Base-by-base conservation (phyloP, 164 flowering plant species). In the Vitis labrusca region DNA sequence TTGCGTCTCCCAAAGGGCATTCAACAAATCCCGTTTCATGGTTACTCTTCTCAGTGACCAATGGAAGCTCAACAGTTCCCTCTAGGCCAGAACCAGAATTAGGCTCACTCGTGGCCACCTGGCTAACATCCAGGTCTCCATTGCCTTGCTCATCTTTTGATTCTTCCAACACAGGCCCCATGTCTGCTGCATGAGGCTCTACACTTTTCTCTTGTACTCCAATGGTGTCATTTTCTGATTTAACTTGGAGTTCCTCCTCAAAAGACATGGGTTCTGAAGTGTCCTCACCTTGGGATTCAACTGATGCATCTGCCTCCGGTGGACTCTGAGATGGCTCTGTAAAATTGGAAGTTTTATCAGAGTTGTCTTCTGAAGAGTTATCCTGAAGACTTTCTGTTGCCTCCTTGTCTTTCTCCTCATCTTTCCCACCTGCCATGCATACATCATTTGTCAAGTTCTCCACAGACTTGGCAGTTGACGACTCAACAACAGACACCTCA, bases 291-390 rank as follows among this genome's bases (percentile, higher is more conserved):
- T 61, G 48, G 51, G 49, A 47, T 27, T 15, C 30, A 30, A 11
- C 9, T 53, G 9, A 17, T 1, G 12, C 58, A 68, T 56, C 69
- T 37, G 44, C 10, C 16, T 12, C n/a, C 8, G 2, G 1, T 16
- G 64, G 23, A 54, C 23, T 13, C 23, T 73, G 14, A 50, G 49
- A n/a, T 57, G 30, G 37, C 14, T 66, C 67, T 17, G 9, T 50
- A 13, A 32, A 10, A 11, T 61, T 61, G 12, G 8, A 14, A 19
- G n/a, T 47, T 2, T 6, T 13, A 58, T 60, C 49, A 27, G 10
- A 44, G 50, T 44, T 47, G 12, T 51, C 16, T 16, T 15, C 65
- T 9, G 55, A 49, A 64, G 6, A 9, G n/a, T 16, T 23, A 32
- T 65, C 11, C 14, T 23, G 17, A 29, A 9, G 8, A 4, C 27